Percentiles rank a stretch among this genome's conserved stretches.
Evolutionary conservation across 2,329 filamentous ascomycete species (phyloP).

Genomic region (Phialemoniopsis sp.): DNA sequence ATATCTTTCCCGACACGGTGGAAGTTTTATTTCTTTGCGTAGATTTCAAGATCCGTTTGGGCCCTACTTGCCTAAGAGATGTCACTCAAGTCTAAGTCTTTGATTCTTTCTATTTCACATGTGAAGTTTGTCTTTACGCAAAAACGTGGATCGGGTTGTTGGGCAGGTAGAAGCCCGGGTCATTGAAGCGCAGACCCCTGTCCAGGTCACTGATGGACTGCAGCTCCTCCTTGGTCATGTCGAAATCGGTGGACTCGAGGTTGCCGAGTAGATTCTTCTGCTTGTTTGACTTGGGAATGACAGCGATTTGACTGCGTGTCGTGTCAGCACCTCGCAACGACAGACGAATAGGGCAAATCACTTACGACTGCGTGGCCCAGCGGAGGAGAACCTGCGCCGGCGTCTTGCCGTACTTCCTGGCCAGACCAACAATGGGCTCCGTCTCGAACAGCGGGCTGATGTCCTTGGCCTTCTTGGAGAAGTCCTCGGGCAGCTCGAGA

Average conservation of each 20-base stretch:
- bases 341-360: neutral
- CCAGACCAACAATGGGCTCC: constrained; percentile 58
- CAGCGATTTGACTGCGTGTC: constrained; percentile 65
- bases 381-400: constrained; percentile 78
- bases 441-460: constrained; percentile 6
- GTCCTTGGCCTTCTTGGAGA: constrained; percentile 64
- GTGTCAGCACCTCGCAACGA: no score
- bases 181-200: constrained; percentile 55
- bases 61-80: no score
- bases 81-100: no score
- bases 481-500: constrained; percentile 46
- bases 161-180: constrained; percentile 31
- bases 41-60: no score
- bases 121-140: constrained; percentile 3
- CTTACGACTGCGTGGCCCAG: constrained; percentile 71
- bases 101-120: no score
- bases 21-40: no score
- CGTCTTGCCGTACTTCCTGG: constrained; percentile 66
- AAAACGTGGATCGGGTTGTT: constrained; percentile 8
- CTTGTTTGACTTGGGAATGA: constrained; percentile 69
- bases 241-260: constrained; percentile 51
- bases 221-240: constrained; percentile 50
- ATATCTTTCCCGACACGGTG: no score
- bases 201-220: constrained; percentile 51
- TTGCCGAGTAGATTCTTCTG: constrained; percentile 45